A percentile compares a stretch with the other conserved stretches of the same genome.
Conservation (phyloP, 176 grass and related monocot genomes). For the Oryza glaberrima region DNA sequence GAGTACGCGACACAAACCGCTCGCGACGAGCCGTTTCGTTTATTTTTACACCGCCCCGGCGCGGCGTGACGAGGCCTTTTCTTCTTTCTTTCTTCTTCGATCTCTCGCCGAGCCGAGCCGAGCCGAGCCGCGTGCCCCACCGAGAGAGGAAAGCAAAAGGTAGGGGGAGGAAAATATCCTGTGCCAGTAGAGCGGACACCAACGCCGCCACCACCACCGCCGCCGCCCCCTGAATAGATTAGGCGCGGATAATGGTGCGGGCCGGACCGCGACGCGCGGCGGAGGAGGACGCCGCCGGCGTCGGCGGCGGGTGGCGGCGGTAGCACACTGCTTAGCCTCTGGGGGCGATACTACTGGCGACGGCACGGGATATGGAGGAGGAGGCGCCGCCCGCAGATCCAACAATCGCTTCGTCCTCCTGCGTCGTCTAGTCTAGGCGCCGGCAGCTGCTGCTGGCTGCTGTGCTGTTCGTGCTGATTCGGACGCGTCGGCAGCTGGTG, state of each 20-base stretch:
- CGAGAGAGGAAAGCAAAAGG: neutral
- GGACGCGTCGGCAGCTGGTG: neutral
- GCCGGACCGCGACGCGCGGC: constrained; percentile 25
- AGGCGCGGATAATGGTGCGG: constrained; percentile 38
- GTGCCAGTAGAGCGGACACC: constrained; percentile 41
- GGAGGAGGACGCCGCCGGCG: constrained; percentile 22
- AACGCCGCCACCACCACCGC: constrained; percentile 10
- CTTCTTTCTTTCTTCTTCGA: neutral
- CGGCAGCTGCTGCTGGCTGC: neutral
- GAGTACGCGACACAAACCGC: neutral
- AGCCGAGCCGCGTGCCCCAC: neutral
- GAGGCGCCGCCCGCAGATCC: constrained; percentile 48
- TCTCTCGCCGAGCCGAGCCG: neutral
- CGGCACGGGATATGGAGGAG: constrained; percentile 35
- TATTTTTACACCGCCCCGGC: constrained; percentile 11
- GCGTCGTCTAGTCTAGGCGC: neutral
- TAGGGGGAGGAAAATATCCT: constrained; percentile 39
- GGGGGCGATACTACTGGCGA: neutral
- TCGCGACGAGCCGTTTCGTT: neutral
- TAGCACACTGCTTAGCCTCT: neutral
- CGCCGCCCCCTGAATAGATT: constrained; percentile 27
- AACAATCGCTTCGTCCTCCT: constrained; percentile 8
- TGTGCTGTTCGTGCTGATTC: constrained; percentile 33
- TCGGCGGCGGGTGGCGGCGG: constrained; percentile 20
- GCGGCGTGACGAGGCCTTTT: neutral